Conservation (phyloP, 805 yeast genomes). For the Maudiozyma bulderi region DNA sequence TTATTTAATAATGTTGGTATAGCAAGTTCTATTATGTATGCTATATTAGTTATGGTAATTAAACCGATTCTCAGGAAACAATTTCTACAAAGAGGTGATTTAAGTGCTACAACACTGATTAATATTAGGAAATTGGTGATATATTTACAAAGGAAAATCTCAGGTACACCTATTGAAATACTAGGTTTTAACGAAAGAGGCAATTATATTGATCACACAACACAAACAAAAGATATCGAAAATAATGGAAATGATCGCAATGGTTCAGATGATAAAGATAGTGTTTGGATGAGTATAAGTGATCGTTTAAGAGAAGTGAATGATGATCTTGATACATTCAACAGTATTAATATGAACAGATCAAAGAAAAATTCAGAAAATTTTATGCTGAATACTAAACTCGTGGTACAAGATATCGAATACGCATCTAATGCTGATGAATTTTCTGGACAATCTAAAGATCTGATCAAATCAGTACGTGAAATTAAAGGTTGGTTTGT, state of each 20-base stretch:
- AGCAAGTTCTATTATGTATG: conserved; percentile 13
- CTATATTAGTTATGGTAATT: conserved; percentile 18
- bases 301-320: conserved; percentile 26
- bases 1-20: conserved; percentile 26
- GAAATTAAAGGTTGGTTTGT: conserved; percentile 35
- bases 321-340: conserved; percentile 24
- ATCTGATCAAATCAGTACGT: conserved; percentile 26
- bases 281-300: conserved; percentile 5
- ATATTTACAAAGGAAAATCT: conserved; percentile 19
- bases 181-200: conserved; percentile 33
- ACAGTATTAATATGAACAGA: conserved; percentile 9
- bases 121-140: conserved; percentile 24
- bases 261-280: conserved; percentile 6
- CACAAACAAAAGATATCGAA: conserved; percentile 14
- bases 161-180: conserved; percentile 33
- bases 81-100: conserved; percentile 32
- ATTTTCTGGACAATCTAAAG: conserved; percentile 4
- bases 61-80: conserved; percentile 34
- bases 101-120: conserved; percentile 23
- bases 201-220: conserved; percentile 24
- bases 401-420: conserved; percentile 16
- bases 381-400: conserved; percentile 24
- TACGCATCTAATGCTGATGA: conserved; percentile 6
- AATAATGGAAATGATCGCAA: neutral
- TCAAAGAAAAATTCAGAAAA: conserved; percentile 15